These are phyloP conservation scores for Santalum album DNA, from an alignment of 164 flowering plant genomes.

Conservation along the genomic window DNA sequence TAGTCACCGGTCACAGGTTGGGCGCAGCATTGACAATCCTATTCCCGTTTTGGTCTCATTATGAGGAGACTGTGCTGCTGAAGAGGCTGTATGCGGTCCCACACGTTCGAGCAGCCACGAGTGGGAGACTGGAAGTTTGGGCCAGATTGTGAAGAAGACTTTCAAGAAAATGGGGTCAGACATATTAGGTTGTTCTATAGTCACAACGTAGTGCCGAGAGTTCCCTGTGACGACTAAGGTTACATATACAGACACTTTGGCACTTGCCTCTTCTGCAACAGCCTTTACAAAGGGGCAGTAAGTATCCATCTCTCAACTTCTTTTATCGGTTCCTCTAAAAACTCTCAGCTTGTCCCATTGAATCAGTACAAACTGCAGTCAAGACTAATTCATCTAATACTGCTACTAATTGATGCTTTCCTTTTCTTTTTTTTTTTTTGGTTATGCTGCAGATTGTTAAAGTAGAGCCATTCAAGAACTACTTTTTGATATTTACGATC, in stretches of 20 bases:
- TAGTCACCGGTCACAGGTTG: slow-evolving; percentile 1
- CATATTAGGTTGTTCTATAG: not conserved
- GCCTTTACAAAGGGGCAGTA: not conserved
- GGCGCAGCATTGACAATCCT: not conserved
- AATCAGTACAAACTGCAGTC: too few species aligned
- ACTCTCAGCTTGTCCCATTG: not conserved
- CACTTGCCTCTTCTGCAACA: not conserved
- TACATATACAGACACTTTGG: not conserved
- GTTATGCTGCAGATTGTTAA: not conserved
- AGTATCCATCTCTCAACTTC: too few species aligned
- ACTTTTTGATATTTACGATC: not conserved
- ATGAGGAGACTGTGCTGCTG: not conserved
- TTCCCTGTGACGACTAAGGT: not conserved
- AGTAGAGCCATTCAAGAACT: not conserved
- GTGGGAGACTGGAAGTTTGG: not conserved
- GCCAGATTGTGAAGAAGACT: not conserved
- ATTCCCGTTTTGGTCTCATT: not conserved
- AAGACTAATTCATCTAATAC: too few species aligned
- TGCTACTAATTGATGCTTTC: too few species aligned
- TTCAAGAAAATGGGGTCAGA: not conserved
- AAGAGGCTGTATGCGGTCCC: not conserved
- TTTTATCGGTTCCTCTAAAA: too few species aligned
- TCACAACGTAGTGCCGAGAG: not conserved
- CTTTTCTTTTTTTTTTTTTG: too few species aligned
- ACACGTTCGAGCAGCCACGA: slow-evolving; percentile 1